Base-by-base conservation (phyloP, 1,284 basidiomycete species). In the Trichosporon sp. region DNA sequence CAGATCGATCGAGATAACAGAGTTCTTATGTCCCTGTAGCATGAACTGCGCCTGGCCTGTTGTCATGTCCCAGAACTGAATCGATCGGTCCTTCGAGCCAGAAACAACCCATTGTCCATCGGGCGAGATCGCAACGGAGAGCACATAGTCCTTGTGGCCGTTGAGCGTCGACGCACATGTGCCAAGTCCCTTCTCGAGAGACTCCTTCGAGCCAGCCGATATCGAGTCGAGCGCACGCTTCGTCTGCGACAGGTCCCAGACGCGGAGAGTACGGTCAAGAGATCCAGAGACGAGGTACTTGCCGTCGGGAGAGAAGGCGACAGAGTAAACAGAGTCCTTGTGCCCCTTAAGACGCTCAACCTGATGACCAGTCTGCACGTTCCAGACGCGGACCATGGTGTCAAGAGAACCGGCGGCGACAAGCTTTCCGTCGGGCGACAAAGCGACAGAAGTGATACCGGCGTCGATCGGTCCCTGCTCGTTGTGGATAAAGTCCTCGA, bases 1-100 rank as follows among this genome's bases (percentile, higher is more conserved):
- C 52, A 93, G 81, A 73, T 91, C 89, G 73, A 94, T 89, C 23
- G 89, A 90, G 70, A 93, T 93, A 65, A 94, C 91, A 40, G 89
- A 89, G 76, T 94, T 94, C 80, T 92, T 93, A 80, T 95, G 92
- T 2, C 91, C 92, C 78, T 92, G 90, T 7, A 95, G 81, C 83
- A 92, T 88, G 70, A 91, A 87, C 74, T 93, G 91, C 46, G 89
- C 85, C 68, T 87, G 85, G 1, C 87, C 89, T 6, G 84, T 86
- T 65, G 83, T 83, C 16, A 89, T 86, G 74, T 95, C 90, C 91
- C 92, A 95, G 76, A 93, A 90, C 76, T 91, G 88, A 36, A 95
- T 90, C 1, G 88, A 88, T 23, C 92, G 86, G 79, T 96, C 93
- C 77, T 95, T 95, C 21, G 90, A 92, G 25, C 92, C 91, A 21